These are phyloP conservation scores for Oidium heveae DNA, from an alignment of 2,329 filamentous ascomycete species.

Conservation along the genomic window DNA sequence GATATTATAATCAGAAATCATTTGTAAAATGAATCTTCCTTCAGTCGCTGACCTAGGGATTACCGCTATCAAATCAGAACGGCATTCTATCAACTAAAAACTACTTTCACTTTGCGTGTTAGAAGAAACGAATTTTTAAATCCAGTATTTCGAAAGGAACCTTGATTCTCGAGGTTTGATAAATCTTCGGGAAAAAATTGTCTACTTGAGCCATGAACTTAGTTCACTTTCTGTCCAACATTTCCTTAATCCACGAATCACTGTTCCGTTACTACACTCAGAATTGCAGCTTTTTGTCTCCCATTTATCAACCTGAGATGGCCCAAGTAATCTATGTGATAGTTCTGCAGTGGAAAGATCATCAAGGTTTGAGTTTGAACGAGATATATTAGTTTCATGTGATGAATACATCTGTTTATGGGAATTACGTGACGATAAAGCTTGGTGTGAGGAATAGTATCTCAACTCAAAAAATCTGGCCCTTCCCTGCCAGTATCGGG, in stretches of 20 bases:
- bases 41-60: too few relatives aligned
- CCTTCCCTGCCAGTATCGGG: constrained; percentile 25
- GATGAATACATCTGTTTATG: background rate
- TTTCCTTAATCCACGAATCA: background rate
- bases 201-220: too few relatives aligned
- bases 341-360: background rate
- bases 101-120: too few relatives aligned
- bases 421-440: background rate
- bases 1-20: too few relatives aligned
- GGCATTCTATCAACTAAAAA: too few relatives aligned
- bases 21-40: too few relatives aligned
- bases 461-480: constrained; percentile 28
- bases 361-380: background rate
- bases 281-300: background rate
- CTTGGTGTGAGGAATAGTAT: background rate
- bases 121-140: too few relatives aligned
- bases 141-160: too few relatives aligned
- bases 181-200: too few relatives aligned
- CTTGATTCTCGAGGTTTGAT: too few relatives aligned
- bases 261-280: background rate
- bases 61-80: too few relatives aligned
- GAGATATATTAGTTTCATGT: background rate
- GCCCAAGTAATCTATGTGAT: background rate
- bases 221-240: too few relatives aligned
- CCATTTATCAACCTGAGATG: background rate